phyloP scores from a whole-genome alignment of 2,329 filamentous ascomycete species.

The Cytospora piceicola region DNA sequence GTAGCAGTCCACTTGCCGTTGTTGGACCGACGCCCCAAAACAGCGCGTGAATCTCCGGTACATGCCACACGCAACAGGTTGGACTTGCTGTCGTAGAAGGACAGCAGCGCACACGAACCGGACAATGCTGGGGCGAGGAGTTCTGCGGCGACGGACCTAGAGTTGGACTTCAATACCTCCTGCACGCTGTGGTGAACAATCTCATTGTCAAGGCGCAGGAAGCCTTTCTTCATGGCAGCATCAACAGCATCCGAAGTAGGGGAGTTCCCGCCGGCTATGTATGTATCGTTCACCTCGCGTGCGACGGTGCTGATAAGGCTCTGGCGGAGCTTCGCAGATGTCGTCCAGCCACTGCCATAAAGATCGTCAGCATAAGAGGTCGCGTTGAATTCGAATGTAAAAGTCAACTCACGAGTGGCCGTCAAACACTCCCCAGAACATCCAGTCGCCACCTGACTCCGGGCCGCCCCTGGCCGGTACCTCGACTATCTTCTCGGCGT shows the following conservation, averaged over 20 bases:
- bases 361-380: conserved; percentile 32
- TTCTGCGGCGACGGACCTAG: conserved; percentile 89
- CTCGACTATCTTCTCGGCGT: conserved; percentile 97
- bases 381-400: not conserved
- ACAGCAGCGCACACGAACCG: conserved; percentile 94
- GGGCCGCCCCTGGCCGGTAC: conserved; percentile 63
- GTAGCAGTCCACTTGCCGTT: conserved; percentile 93
- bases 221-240: conserved; percentile 88
- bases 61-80: conserved; percentile 92
- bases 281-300: conserved; percentile 88
- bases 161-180: conserved; percentile 86
- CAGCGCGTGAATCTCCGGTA: conserved; percentile 93
- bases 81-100: conserved; percentile 89
- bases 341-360: conserved; percentile 83
- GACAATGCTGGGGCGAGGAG: conserved; percentile 90
- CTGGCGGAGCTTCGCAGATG: conserved; percentile 92
- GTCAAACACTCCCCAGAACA: conserved; percentile 99
- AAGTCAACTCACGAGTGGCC: conserved; percentile 78
- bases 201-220: conserved; percentile 86
- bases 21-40: conserved; percentile 76
- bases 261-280: conserved; percentile 70
- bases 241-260: conserved; percentile 84
- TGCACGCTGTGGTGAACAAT: conserved; percentile 93
- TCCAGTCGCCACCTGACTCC: conserved; percentile 80
- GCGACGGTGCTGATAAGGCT: conserved; percentile 91